Conservation (phyloP, 805 yeast species). For the Torulaspora gathmanii region DNA sequence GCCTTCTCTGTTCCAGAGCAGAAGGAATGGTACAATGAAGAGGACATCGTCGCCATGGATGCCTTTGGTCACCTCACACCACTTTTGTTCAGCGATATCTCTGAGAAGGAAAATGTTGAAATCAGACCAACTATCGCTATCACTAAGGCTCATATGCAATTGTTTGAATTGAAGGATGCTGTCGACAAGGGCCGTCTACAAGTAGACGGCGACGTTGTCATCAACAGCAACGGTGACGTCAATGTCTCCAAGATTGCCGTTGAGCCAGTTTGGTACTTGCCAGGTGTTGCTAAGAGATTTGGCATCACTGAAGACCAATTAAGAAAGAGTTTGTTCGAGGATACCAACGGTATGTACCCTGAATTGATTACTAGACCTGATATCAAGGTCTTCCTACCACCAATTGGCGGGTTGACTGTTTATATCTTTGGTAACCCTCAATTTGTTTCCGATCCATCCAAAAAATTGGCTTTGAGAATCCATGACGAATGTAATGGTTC, state of each 20-base stretch:
- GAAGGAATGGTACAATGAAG: constrained; percentile 51
- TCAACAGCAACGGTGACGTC: constrained; percentile 56
- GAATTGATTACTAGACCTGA: constrained; percentile 65
- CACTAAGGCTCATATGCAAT: constrained; percentile 60
- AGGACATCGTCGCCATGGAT: constrained; percentile 60
- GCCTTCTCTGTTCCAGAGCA: constrained; percentile 52
- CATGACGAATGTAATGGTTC: constrained; percentile 71
- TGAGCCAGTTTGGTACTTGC: constrained; percentile 68
- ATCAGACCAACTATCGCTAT: constrained; percentile 62
- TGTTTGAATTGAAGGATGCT: constrained; percentile 54
- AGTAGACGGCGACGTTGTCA: constrained; percentile 58
- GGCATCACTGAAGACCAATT: constrained; percentile 52
- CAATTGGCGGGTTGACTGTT: constrained; percentile 64
- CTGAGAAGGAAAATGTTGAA: constrained; percentile 47
- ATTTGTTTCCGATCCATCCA: constrained; percentile 47
- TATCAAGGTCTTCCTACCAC: constrained; percentile 60
- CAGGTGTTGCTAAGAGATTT: constrained; percentile 63
- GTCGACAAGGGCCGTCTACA: constrained; percentile 48
- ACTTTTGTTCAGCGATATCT: constrained; percentile 46
- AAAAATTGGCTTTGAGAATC: constrained; percentile 52
- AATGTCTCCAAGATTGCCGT: constrained; percentile 61
- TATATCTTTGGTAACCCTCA: constrained; percentile 62
- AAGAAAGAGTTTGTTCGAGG: constrained; percentile 58
- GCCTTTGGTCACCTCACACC: constrained; percentile 66
- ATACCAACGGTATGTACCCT: constrained; percentile 68